Percentiles rank a stretch among this genome's conserved stretches.
Evolutionary conservation across 495 filamentous ascomycete genomes (phyloP).

Genomic region (Aspergillus saccharolyticus): DNA sequence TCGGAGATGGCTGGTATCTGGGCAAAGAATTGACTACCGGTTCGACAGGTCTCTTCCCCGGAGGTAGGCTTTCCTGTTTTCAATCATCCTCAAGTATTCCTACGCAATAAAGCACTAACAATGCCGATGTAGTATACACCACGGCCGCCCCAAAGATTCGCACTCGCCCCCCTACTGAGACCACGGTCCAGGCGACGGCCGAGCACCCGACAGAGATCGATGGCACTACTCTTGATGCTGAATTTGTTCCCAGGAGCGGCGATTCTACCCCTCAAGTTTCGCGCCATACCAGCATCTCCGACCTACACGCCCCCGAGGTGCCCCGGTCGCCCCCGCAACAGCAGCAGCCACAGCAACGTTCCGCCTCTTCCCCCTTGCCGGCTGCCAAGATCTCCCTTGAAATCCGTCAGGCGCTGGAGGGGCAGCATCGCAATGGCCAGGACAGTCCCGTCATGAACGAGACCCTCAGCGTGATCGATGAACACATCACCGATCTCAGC

Average conservation of each 20-base stretch:
- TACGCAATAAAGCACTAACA: not conserved
- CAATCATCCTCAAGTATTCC: not conserved
- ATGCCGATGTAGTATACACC: conserved; percentile 28
- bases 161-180: not conserved
- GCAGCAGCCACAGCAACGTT: conserved; percentile 35
- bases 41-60: conserved; percentile 81
- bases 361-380: conserved; percentile 40
- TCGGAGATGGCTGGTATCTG: conserved; percentile 96
- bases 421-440: conserved; percentile 37
- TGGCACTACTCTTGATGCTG: not conserved
- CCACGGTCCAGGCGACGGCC: not conserved
- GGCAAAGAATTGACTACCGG: conserved; percentile 73
- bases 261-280: conserved; percentile 47
- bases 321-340: conserved; percentile 18
- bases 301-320: conserved; percentile 21
- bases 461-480: conserved; percentile 93
- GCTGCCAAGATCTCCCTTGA: conserved; percentile 37
- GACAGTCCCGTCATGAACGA: conserved; percentile 91
- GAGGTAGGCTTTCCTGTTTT: conserved; percentile 52
- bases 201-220: not conserved
- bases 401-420: conserved; percentile 39
- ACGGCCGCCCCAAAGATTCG: conserved; percentile 26
- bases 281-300: conserved; percentile 38
- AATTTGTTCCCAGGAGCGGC: conserved; percentile 26
- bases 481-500: conserved; percentile 93